A percentile compares a stretch with the other conserved stretches of the same genome.
phyloP scores from a whole-genome alignment of 2,329 filamentous ascomycete genomes.

The Beauveria rudraprayagi region DNA sequence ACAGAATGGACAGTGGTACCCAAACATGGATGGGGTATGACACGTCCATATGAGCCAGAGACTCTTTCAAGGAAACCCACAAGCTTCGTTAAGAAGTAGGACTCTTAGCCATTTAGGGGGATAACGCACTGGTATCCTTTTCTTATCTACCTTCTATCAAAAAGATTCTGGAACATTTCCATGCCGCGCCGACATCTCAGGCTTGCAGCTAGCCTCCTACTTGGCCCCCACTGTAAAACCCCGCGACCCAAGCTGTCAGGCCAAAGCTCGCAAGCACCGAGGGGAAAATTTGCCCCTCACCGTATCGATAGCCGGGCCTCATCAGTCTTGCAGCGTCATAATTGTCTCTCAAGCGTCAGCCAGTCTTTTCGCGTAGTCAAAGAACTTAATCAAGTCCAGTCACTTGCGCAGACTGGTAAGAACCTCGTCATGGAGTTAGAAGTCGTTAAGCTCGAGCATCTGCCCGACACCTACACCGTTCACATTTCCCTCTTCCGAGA shows the following conservation, averaged over 20 bases:
- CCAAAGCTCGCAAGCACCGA: background rate
- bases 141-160: no score
- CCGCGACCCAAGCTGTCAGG: background rate
- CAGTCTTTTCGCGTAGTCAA: background rate
- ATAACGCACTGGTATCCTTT: no score
- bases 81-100: no score
- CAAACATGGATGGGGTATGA: no score
- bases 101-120: no score
- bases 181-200: background rate
- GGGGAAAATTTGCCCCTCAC: conserved; percentile 3
- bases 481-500: conserved; percentile 69
- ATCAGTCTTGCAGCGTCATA: background rate
- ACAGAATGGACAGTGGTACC: no score
- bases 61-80: no score
- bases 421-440: conserved; percentile 39
- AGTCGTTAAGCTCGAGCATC: conserved; percentile 65
- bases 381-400: no score
- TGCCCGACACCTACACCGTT: conserved; percentile 58
- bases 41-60: no score
- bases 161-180: no score
- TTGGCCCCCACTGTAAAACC: background rate
- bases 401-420: background rate
- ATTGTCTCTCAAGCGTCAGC: background rate
- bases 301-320: background rate
- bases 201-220: background rate